Base-by-base conservation (phyloP, 805 yeast species). In the Sungouiella blattae region DNA sequence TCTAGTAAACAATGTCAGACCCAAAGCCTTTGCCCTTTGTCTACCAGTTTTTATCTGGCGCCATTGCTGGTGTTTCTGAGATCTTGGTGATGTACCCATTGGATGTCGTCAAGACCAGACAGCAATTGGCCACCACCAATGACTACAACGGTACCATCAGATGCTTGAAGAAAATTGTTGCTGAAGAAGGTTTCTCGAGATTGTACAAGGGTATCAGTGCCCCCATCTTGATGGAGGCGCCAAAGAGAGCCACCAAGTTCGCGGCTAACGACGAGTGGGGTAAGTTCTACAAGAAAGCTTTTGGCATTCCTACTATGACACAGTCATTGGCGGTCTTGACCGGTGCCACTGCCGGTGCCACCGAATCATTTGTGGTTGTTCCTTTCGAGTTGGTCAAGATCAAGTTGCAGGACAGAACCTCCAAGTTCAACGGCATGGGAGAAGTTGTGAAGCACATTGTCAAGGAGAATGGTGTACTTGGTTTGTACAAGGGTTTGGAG, bases 251-350 rank as follows among this genome's bases (percentile, higher is more conserved):
- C 27, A 89, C 96, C 47, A 93, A 93, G 64, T 93, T 93, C 59
- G 97, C 98, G 34, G 96, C 97, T 43, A 93, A 93, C 59, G 98
- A 93, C 59, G 94, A 87, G 61, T 93, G 95, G 83, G 91, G 95
- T 35, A 83, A 83, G 61, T 62, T 88, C 49, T 91, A 88, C 74
- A 77, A 78, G 48, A 69, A 70, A 20, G 58, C 67, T 14, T 87
- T 89, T 58, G 95, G 87, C 34, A 72, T 84, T 29, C 60, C 71
- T 6, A 61, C 75, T 44, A 75, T 84, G 77, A 85, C 71, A 44
- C 98, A 91, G 66, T 78, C 84, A 6, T 69, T 93, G 55, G 87
- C 97, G 2, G 69, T 93, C 36, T 70, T 91, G 49, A 86, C 96
- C 27, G 99, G 99, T 67, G 97, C 98, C 24, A 84, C 95, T 40